Evolutionary conservation across 345 rosid genomes (phyloP), one percentile per base, ranked within the genome.

Genomic region (Raphanus raphanistrum): DNA sequence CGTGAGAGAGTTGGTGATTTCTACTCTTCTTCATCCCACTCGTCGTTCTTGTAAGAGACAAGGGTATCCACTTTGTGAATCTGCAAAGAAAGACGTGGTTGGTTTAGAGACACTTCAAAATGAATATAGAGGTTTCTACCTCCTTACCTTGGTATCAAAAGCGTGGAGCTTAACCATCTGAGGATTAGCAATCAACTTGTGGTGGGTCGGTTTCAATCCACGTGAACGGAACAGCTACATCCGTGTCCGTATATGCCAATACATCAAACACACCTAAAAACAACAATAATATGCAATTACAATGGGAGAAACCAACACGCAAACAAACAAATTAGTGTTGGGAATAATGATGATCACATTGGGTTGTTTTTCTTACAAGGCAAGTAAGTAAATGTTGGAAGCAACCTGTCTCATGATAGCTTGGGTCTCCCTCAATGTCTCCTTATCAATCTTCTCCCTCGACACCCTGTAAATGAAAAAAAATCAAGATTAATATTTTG

Each of bases 161-260:
- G 96, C 90, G 76, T 95, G 99, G 84, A 95, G 78, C 84, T 95
- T 95, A 77, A 95, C 99, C 98, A 92, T 95, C 75, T 95, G 98
- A 29, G 99, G 99, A 83, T 95, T 95, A 5, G 90, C 94, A 78
- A 95, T 95, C 85, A 95, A 76, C 80, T 95, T 91, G 0, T 97
- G 96, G 62, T 0, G 98, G 96, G 62, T 95, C 98, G 43, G 98
- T 95, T 76, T 92, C 98, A 4, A 91, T 72, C 98, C 99, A 95
- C 5, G 98, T 90, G 79, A 95, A 95, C 7, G 99, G 98, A 27
- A 90, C 98, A 25, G 93, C 96, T 26, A 90, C 90, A 68, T 95
- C 99, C 17, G 84, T 85, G 68, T 95, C 96, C 0, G 99, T 87
- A 79, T 95, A 95, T 2, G 94, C 94, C 63, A 95, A 84, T 63